These are phyloP conservation scores for Ceratocystis ficicola DNA, from an alignment of 2,329 filamentous ascomycete genomes.

Conservation along the genomic window DNA sequence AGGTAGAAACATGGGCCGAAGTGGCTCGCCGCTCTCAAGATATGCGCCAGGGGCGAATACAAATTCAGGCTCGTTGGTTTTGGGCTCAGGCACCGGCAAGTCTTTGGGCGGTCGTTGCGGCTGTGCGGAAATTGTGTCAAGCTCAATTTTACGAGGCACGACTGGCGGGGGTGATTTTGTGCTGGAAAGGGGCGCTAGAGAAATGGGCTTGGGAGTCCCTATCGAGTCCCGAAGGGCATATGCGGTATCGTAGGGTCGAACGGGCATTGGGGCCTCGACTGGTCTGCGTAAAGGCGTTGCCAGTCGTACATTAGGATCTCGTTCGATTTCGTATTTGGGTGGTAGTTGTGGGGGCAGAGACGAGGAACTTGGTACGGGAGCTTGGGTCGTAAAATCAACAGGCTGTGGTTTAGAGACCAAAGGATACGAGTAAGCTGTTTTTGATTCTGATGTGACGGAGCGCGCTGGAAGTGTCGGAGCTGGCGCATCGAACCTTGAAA, in stretches of 20 bases:
- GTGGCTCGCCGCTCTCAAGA: constrained; percentile 75
- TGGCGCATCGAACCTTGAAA: constrained; percentile 24
- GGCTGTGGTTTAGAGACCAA: constrained; percentile 42
- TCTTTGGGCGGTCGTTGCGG: constrained; percentile 18
- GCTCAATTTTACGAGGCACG: constrained; percentile 14
- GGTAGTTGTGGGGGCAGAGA: constrained; percentile 25
- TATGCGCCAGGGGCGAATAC: constrained; percentile 77
- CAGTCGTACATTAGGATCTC: neutral
- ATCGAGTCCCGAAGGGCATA: neutral
- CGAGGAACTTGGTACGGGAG: constrained; percentile 21
- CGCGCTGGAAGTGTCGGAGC: constrained; percentile 23
- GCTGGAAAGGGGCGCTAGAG: neutral
- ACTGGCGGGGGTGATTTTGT: neutral
- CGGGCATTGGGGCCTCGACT: constrained; percentile 8
- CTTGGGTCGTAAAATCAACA: constrained; percentile 33
- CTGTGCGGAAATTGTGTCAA: constrained; percentile 6
- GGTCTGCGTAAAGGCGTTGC: constrained; percentile 5
- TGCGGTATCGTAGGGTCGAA: constrained; percentile 2
- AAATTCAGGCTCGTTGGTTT: constrained; percentile 43
- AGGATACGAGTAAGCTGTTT: constrained; percentile 36
- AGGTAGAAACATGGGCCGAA: constrained; percentile 81
- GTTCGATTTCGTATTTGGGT: constrained; percentile 27
- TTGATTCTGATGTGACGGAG: constrained; percentile 14
- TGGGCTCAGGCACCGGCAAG: constrained; percentile 10
- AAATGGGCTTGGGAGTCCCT: neutral